Percentiles rank a stretch among this genome's conserved stretches.
Evolutionary conservation across 1,284 basidiomycete genomes (phyloP).

Genomic region (Pulveroboletus sp.): DNA sequence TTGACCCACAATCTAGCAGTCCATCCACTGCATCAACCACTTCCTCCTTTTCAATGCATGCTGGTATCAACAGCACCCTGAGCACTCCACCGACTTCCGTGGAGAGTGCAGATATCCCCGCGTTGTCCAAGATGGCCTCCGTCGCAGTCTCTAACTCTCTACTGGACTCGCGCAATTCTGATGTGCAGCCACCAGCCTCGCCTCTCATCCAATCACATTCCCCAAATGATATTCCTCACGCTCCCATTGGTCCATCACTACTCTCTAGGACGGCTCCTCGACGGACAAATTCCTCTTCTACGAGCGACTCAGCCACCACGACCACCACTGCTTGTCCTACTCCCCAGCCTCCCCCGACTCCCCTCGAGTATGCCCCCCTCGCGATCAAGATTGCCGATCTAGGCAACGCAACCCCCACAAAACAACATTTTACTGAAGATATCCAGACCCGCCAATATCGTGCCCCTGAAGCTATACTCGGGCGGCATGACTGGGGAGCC

Average conservation of each 20-base stretch:
- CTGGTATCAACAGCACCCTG: conserved; percentile 39
- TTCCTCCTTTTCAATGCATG: conserved; percentile 51
- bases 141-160: conserved; percentile 34
- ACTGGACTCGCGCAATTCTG: background rate
- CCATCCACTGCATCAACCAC: conserved; percentile 43
- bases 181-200: conserved; percentile 19
- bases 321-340: conserved; percentile 30
- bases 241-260: conserved; percentile 51
- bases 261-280: conserved; percentile 66
- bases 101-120: conserved; percentile 45
- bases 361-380: conserved; percentile 47
- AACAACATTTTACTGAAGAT: conserved; percentile 87
- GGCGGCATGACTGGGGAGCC: conserved; percentile 82
- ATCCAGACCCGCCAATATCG: conserved; percentile 95
- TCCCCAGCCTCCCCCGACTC: conserved; percentile 28
- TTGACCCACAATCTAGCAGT: conserved; percentile 32
- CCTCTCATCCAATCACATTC: conserved; percentile 32
- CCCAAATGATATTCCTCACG: conserved; percentile 23
- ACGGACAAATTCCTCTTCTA: conserved; percentile 34
- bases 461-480: conserved; percentile 88
- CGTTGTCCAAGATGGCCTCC: conserved; percentile 43
- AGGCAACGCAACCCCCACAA: conserved; percentile 83
- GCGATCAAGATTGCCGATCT: conserved; percentile 92
- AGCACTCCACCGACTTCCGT: conserved; percentile 62
- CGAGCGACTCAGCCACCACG: conserved; percentile 23